A percentile compares a stretch with the other conserved stretches of the same genome.
Conservation (phyloP, 306 rosid species). For the apple (Malus domestica) region DNA sequence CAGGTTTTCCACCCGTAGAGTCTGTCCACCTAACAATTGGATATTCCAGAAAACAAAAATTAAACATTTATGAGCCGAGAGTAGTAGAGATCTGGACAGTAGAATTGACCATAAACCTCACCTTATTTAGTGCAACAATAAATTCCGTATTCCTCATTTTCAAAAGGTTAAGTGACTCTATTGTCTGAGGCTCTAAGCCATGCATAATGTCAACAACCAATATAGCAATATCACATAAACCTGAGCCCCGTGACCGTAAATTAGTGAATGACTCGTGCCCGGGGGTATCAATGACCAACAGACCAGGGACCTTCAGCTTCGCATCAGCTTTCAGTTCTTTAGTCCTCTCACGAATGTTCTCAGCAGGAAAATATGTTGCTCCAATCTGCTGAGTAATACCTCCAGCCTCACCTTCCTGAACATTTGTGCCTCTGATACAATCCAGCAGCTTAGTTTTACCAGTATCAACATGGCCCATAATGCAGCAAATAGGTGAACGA, state of each 20-base stretch:
- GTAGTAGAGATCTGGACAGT: neutral
- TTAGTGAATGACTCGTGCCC: slow-evolving; percentile 92
- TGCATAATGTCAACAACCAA: slow-evolving; percentile 98
- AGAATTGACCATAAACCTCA: slow-evolving; percentile 10
- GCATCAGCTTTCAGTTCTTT: slow-evolving; percentile 96
- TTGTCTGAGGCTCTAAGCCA: slow-evolving; percentile 92
- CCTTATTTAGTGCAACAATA: slow-evolving; percentile 91
- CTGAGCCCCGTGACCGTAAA: slow-evolving; percentile 90
- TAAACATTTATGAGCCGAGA: neutral
- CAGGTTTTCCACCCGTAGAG: slow-evolving; percentile 85
- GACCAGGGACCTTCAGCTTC: slow-evolving; percentile 78
- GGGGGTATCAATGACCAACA: slow-evolving; percentile 92
- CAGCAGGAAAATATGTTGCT: slow-evolving; percentile 92
- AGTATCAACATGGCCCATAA: slow-evolving; percentile 98
- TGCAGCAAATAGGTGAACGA: slow-evolving; percentile 97
- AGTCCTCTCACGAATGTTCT: slow-evolving; percentile 88
- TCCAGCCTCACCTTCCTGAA: slow-evolving; percentile 98
- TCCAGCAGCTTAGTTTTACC: slow-evolving; percentile 95
- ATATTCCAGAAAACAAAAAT: slow-evolving; percentile 6
- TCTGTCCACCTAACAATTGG: slow-evolving; percentile 63
- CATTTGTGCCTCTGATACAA: slow-evolving; percentile 90
- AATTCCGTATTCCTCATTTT: slow-evolving; percentile 94
- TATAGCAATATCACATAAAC: slow-evolving; percentile 91
- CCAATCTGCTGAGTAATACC: slow-evolving; percentile 99
- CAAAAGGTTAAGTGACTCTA: slow-evolving; percentile 83